These are phyloP conservation scores for Cryptosporidium xiaoi DNA, from an alignment of 169 alveolate genomes.

Conservation along the genomic window DNA sequence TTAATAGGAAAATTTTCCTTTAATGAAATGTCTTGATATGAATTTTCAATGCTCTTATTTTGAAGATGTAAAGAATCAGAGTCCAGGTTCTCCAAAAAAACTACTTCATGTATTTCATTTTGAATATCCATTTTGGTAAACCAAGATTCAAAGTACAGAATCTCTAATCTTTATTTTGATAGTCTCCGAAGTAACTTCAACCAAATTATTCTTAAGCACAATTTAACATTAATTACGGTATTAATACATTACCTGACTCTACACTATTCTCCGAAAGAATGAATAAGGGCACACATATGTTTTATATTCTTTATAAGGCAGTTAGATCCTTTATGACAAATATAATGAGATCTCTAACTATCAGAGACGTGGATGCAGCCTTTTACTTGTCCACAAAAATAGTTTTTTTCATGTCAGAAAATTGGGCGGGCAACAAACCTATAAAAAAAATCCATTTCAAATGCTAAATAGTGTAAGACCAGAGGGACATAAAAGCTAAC, in stretches of 20 bases:
- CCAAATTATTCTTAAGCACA: background rate
- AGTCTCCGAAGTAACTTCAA: background rate
- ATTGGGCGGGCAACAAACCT: constrained; percentile 37
- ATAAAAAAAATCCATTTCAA: background rate
- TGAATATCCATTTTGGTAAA: constrained; percentile 5
- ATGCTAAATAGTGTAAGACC: background rate
- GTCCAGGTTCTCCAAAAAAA: constrained; percentile 45
- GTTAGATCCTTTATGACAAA: background rate
- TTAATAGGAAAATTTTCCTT: constrained; percentile 16
- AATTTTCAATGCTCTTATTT: background rate
- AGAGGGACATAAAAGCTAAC: background rate
- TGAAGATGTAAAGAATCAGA: background rate
- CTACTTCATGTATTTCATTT: constrained; percentile 24
- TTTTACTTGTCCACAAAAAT: constrained; percentile 58
- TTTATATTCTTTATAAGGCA: background rate
- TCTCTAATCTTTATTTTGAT: background rate
- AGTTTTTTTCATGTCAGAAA: constrained; percentile 14
- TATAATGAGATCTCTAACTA: constrained; percentile 64
- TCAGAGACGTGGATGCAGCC: constrained; percentile 67
- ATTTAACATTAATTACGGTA: background rate
- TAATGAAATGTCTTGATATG: constrained; percentile 3
- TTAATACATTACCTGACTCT: background rate
- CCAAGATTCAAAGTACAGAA: too few relatives aligned
- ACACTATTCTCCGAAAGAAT: background rate
- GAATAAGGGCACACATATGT: too few relatives aligned